Base-by-base conservation (phyloP, 192 early-diverging fungal genomes). In the Allomyces arbusculus region DNA sequence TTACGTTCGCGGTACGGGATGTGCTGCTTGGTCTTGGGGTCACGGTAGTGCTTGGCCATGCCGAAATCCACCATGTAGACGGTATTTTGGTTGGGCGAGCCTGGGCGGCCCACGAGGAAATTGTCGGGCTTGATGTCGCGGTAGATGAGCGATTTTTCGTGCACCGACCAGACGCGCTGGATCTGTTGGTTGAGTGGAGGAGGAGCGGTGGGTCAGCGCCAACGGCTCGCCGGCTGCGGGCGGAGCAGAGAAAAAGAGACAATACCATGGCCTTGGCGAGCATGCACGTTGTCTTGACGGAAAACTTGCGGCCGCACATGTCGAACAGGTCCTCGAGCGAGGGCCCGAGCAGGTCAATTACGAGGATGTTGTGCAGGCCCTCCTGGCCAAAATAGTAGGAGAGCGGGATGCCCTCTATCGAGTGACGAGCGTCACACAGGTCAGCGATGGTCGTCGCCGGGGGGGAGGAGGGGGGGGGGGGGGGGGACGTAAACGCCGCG, bases 101-200 rank as follows among this genome's bases (percentile, higher is more conserved):
- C 73, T 4, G 82, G 86, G 43, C 87, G 82, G 20, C 95, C 95
- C 62, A 95, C 84, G 68, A 98, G 76, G 70, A 98, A 98, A 79
- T 98, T 98, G 73, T 98, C 95, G 40, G 95, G 95, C 74, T 98
- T 98, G 74, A 98, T 95, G 76, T 98, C 95, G 64, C 95, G 84
- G 77, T 98, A 98, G 43, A 98, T 91, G 61, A 96, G 74, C 69
- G 92, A 93, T 71, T 87, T 82, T 71, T 96, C 93, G 71, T 98
- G 95, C 63, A 98, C 89, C 1, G 86, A 82, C 78, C 94, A 89
- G 16, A 98, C 87, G 61, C 91, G 86, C 44, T 77, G 84, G 24
- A 83, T 73, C 79, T 86, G 63, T 40, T 40, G 26, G 26, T 40
- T 40, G 4, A 7, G 7, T 40, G 33, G 7, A 28, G 26, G 4